These are phyloP conservation scores for Diophrys appendiculata DNA, from an alignment of 73 alveolate genomes.

Conservation along the genomic window DNA sequence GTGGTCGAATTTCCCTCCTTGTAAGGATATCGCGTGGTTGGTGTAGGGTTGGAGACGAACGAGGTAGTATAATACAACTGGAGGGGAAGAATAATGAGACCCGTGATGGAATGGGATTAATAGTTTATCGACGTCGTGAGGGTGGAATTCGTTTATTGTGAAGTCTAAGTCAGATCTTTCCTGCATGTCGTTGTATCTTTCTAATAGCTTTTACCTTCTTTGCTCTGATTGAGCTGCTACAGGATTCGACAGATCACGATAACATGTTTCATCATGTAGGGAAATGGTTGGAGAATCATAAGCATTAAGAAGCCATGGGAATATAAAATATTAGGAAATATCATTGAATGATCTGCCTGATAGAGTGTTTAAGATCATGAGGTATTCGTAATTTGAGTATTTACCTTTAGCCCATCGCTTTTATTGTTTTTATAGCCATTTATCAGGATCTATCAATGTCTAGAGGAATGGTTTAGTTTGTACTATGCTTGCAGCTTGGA, in stretches of 20 bases:
- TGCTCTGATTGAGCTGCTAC: not conserved
- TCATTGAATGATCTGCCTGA: conserved; percentile 92
- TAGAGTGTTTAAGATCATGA: conserved; percentile 77
- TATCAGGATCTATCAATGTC: not conserved
- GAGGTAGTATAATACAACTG: conserved; percentile 82
- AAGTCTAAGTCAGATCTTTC: not conserved
- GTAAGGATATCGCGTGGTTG: conserved; percentile 82
- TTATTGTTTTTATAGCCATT: not conserved
- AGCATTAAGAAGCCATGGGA: no score
- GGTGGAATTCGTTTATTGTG: not conserved
- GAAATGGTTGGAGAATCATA: conserved; percentile 66
- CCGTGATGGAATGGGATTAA: conserved; percentile 83
- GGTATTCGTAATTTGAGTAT: conserved; percentile 87
- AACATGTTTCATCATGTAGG: not conserved
- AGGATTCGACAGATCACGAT: not conserved
- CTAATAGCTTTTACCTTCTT: not conserved
- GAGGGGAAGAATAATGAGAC: conserved; percentile 93
- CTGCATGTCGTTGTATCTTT: not conserved
- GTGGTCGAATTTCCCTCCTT: conserved; percentile 88
- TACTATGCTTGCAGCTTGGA: not conserved
- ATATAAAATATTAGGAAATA: conserved; percentile 94
- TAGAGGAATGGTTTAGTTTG: not conserved
- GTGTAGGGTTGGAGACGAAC: conserved; percentile 87
- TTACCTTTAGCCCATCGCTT: conserved; percentile 78
- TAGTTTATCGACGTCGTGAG: not conserved